Conservation (phyloP, 177 flowering plant genomes). For the Vitis hybrid region DNA sequence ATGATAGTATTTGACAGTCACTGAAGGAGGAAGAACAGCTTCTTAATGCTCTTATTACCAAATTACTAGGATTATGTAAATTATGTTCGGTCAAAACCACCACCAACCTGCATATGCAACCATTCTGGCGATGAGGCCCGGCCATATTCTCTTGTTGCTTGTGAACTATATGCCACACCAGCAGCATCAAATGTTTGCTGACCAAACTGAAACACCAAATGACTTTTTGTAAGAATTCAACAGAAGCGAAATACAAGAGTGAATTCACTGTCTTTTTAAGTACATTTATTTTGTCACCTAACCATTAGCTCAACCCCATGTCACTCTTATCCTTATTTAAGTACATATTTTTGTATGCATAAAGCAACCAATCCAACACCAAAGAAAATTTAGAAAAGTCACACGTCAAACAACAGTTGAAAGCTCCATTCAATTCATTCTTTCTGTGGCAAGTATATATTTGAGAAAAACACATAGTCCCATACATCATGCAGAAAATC, state of each 20-base stretch:
- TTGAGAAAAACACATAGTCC: too few species aligned
- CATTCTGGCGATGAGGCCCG: slow-evolving; percentile 73
- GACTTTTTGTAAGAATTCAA: slow-evolving; percentile 1
- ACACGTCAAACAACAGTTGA: too few species aligned
- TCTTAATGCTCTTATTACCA: slow-evolving; percentile 30
- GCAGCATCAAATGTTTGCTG: slow-evolving; percentile 59
- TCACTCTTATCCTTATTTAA: too few species aligned
- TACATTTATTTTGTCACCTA: background rate
- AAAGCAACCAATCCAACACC: too few species aligned
- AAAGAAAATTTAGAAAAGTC: too few species aligned
- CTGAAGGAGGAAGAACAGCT: slow-evolving; percentile 12
- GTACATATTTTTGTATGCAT: too few species aligned
- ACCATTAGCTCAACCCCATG: background rate
- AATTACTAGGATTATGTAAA: slow-evolving; percentile 12
- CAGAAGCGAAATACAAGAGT: background rate
- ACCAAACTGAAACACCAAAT: slow-evolving; percentile 43
- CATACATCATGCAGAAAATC: too few species aligned
- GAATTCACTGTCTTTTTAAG: background rate
- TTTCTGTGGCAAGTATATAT: too few species aligned
- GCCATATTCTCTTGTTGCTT: slow-evolving; percentile 60
- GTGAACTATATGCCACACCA: slow-evolving; percentile 57
- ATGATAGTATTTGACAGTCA: slow-evolving; percentile 6
- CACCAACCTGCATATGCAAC: slow-evolving; percentile 93
- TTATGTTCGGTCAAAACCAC: slow-evolving; percentile 66
- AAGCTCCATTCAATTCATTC: too few species aligned